These are phyloP conservation scores for Paramyrothecium roridum DNA, from an alignment of 2,329 filamentous ascomycete genomes.

Conservation along the genomic window DNA sequence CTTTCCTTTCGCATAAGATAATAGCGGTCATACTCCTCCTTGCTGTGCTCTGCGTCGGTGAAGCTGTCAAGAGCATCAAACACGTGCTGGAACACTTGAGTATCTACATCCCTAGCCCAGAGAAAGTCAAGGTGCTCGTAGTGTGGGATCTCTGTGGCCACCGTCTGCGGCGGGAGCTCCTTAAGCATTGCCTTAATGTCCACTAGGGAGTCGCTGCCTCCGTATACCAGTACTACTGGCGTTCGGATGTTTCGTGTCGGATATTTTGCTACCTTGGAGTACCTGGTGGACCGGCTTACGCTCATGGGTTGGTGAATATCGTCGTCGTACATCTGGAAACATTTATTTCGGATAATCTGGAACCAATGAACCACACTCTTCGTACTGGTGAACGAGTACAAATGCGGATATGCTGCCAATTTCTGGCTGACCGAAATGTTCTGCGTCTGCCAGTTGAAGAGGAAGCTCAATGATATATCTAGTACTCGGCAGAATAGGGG, in stretches of 20 bases:
- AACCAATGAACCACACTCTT: constrained; percentile 99
- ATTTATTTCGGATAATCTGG: constrained; percentile 94
- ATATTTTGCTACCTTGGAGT: constrained; percentile 95
- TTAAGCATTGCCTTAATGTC: constrained; percentile 91
- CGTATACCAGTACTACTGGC: constrained; percentile 89
- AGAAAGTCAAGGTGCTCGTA: constrained; percentile 98
- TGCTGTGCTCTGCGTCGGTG: constrained; percentile 52
- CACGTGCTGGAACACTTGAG: constrained; percentile 84
- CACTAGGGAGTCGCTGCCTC: constrained; percentile 88
- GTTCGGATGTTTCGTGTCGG: constrained; percentile 97
- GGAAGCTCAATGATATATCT: constrained; percentile 73
- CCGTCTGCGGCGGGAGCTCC: constrained; percentile 79
- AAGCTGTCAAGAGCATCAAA: constrained; percentile 82
- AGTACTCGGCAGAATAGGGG: constrained; percentile 89
- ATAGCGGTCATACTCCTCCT: constrained; percentile 60
- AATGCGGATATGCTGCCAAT: constrained; percentile 88
- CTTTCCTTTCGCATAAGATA: constrained; percentile 48
- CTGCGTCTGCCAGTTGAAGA: constrained; percentile 84
- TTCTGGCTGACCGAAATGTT: constrained; percentile 90
- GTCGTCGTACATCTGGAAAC: constrained; percentile 98
- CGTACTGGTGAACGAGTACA: constrained; percentile 95
- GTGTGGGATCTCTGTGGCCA: constrained; percentile 82
- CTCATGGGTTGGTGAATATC: constrained; percentile 78
- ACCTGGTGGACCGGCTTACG: constrained; percentile 69
- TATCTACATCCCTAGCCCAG: constrained; percentile 84